Conservation (phyloP, 768 basidiomycete species). For the Naematelia aurantialba region DNA sequence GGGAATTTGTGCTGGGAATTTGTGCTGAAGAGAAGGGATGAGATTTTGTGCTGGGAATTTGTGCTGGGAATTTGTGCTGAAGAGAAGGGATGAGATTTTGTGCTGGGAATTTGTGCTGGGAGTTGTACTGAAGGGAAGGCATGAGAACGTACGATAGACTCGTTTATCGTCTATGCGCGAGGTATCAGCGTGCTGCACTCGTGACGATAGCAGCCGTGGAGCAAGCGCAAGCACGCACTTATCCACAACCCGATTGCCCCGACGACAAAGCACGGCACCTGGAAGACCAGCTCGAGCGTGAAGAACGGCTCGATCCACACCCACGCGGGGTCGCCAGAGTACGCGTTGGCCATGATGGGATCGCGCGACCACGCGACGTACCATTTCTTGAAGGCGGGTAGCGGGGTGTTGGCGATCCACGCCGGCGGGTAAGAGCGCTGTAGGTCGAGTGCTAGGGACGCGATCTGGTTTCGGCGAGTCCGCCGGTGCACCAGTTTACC, state of each 20-base stretch:
- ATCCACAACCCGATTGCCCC: constrained; percentile 53
- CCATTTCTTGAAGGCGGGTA: constrained; percentile 55
- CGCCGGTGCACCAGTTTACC: not conserved
- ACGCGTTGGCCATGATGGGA: constrained; percentile 59
- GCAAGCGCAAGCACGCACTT: constrained; percentile 42
- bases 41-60: too few relatives aligned
- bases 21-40: too few relatives aligned
- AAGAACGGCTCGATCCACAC: constrained; percentile 58
- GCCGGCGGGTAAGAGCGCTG: constrained; percentile 60
- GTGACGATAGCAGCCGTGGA: not conserved
- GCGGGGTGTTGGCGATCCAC: constrained; percentile 54
- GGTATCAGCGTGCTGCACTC: not conserved
- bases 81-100: too few relatives aligned
- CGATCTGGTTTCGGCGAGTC: not conserved
- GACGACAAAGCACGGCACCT: constrained; percentile 73
- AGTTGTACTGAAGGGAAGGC: not conserved
- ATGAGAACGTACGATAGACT: constrained; percentile 40
- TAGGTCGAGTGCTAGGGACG: constrained; percentile 64
- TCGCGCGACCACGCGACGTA: constrained; percentile 65
- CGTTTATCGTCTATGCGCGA: constrained; percentile 38
- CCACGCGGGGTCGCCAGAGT: constrained; percentile 25
- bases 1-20: too few relatives aligned
- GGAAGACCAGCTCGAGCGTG: constrained; percentile 52
- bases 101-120: too few relatives aligned
- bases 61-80: too few relatives aligned